phyloP scores from a whole-genome alignment of 1,284 basidiomycete species.

The Rhodotorula sp. region DNA sequence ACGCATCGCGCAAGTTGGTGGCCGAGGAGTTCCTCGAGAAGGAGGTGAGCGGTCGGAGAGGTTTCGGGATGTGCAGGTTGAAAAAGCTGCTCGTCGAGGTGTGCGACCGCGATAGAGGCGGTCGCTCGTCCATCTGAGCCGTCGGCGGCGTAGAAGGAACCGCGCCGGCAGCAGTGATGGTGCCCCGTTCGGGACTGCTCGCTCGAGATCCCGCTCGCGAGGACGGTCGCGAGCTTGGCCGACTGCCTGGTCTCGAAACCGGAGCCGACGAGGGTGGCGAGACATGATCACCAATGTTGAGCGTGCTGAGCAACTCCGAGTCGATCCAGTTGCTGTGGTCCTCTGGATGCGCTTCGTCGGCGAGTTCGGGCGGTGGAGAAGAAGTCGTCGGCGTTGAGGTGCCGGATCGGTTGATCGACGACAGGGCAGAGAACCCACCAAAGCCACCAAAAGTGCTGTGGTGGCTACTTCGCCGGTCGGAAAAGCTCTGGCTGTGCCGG shows the following conservation, averaged over 20 bases:
- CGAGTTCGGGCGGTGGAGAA: slow-evolving; percentile 12
- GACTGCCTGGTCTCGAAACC: slow-evolving; percentile 21
- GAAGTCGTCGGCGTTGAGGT: slow-evolving; percentile 11
- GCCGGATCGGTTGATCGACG: slow-evolving; percentile 13
- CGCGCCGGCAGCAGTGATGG: neutral
- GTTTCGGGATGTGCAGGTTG: slow-evolving; percentile 44
- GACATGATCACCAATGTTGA: slow-evolving; percentile 45
- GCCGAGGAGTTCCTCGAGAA: slow-evolving; percentile 35
- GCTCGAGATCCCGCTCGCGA: slow-evolving; percentile 27
- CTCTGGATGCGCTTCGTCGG: slow-evolving; percentile 46
- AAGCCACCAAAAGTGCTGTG: slow-evolving; percentile 24
- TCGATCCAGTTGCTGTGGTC: slow-evolving; percentile 67
- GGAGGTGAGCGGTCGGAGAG: slow-evolving; percentile 42
- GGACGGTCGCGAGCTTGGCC: slow-evolving; percentile 30
- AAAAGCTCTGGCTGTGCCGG: slow-evolving; percentile 7
- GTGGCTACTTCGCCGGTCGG: slow-evolving; percentile 1
- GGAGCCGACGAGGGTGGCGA: slow-evolving; percentile 34
- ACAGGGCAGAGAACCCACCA: slow-evolving; percentile 20
- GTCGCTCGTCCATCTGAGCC: slow-evolving; percentile 9
- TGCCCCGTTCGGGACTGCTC: slow-evolving; percentile 25
- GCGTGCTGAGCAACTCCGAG: slow-evolving; percentile 70
- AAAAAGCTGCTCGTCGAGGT: slow-evolving; percentile 35
- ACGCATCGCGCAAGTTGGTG: slow-evolving; percentile 22
- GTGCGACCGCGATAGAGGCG: slow-evolving; percentile 11
- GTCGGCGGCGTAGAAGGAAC: slow-evolving; percentile 11